Percentiles rank a stretch among this genome's conserved stretches.
phyloP scores from a whole-genome alignment of 208 protist genomes.

The Leptomonas pyrrhocoris region DNA sequence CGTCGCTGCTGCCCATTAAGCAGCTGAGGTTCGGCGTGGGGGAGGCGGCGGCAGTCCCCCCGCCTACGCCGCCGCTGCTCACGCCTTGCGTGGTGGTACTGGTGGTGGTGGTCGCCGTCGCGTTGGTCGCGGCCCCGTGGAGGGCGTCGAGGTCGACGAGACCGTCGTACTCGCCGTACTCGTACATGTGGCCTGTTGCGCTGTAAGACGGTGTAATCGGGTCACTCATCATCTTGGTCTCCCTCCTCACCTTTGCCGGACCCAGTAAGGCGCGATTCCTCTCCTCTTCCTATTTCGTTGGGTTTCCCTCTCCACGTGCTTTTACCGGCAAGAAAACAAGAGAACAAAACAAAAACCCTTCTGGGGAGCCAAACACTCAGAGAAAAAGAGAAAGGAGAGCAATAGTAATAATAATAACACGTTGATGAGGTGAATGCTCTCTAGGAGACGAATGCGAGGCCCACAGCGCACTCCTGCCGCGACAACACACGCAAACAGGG shows the following conservation, averaged over 20 bases:
- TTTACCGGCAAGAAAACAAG: no score
- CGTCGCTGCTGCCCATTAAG: conserved; percentile 5
- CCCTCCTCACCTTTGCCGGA: neutral
- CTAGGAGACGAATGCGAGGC: no score
- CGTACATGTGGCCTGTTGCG: conserved; percentile 11
- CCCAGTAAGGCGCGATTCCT: no score
- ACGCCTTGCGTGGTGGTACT: neutral
- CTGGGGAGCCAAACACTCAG: no score
- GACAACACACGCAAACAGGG: no score
- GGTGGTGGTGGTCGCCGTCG: neutral
- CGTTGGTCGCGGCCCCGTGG: conserved; percentile 7
- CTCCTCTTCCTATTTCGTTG: no score
- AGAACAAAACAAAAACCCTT: no score
- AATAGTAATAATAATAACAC: neutral
- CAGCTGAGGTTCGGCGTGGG: conserved; percentile 10
- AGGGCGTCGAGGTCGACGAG: conserved; percentile 30
- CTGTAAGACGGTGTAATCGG: conserved; percentile 1
- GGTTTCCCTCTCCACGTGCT: no score
- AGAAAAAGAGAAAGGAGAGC: neutral
- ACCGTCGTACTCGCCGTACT: conserved; percentile 33
- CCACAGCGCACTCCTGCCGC: no score
- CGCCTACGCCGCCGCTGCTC: neutral
- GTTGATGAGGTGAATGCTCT: no score
- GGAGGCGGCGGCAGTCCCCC: neutral
- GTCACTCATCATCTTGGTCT: conserved; percentile 16